phyloP scores from a whole-genome alignment of 371 early-diverging fungal species.

The Parasitella parasitica region DNA sequence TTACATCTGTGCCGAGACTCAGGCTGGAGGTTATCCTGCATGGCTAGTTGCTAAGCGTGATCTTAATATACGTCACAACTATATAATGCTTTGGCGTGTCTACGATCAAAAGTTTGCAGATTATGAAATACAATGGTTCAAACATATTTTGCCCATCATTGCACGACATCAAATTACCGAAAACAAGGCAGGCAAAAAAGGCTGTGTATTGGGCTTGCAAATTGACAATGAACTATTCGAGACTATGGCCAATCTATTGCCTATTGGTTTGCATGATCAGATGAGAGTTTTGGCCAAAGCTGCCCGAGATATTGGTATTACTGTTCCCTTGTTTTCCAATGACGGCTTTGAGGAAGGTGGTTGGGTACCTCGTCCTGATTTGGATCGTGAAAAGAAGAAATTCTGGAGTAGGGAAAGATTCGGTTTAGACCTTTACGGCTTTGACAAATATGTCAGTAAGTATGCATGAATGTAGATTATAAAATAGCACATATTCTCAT shows the following conservation, averaged over 20 bases:
- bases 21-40: constrained; percentile 82
- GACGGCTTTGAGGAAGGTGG: constrained; percentile 76
- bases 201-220: constrained; percentile 78
- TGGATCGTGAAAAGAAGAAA: constrained; percentile 23
- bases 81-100: constrained; percentile 62
- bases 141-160: constrained; percentile 73
- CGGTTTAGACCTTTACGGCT: constrained; percentile 80
- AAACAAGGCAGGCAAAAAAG: constrained; percentile 35
- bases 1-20: constrained; percentile 88
- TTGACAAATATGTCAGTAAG: constrained; percentile 78
- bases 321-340: constrained; percentile 82
- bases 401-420: constrained; percentile 49
- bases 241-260: constrained; percentile 56
- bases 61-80: constrained; percentile 74
- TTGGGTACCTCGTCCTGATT: constrained; percentile 55
- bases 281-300: constrained; percentile 77
- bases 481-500: neutral
- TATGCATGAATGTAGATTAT: neutral
- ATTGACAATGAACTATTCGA: constrained; percentile 83
- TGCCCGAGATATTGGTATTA: constrained; percentile 75
- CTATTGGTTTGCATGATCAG: constrained; percentile 82
- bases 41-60: constrained; percentile 82
- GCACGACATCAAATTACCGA: constrained; percentile 79
- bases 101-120: constrained; percentile 72
- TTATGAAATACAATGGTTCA: constrained; percentile 74